Conservation (phyloP, 2,329 filamentous ascomycete genomes). For the Orbilia brochopaga region DNA sequence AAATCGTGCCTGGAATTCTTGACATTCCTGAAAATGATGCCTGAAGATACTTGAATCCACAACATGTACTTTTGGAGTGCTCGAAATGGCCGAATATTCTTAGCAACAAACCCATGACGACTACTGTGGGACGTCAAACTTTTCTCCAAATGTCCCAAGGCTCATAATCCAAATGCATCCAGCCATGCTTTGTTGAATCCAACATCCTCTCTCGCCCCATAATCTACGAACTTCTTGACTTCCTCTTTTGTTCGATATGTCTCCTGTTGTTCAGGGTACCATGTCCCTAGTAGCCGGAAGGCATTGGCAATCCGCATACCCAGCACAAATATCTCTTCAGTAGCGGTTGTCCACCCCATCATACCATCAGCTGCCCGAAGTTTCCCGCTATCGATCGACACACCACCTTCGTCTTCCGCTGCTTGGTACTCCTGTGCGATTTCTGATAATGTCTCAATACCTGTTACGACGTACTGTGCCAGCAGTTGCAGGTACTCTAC, state of each 20-base stretch:
- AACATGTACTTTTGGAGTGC: too few relatives aligned
- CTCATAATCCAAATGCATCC: slow-evolving; percentile 13
- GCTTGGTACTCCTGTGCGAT: slow-evolving; percentile 41
- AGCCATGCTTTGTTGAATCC: slow-evolving; percentile 36
- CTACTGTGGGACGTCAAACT: too few relatives aligned
- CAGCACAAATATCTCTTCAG: slow-evolving; percentile 43
- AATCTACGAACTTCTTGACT: slow-evolving; percentile 26
- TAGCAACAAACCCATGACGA: too few relatives aligned
- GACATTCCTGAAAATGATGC: too few relatives aligned
- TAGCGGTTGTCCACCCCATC: slow-evolving; percentile 47
- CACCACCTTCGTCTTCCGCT: slow-evolving; percentile 19
- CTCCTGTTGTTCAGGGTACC: slow-evolving; percentile 9
- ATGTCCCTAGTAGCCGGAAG: slow-evolving; percentile 15
- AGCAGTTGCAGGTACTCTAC: not conserved
- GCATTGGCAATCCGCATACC: slow-evolving; percentile 39
- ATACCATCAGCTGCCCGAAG: slow-evolving; percentile 36
- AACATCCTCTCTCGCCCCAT: slow-evolving; percentile 42
- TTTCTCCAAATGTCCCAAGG: slow-evolving; percentile 1
- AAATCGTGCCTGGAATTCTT: too few relatives aligned
- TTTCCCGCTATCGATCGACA: slow-evolving; percentile 37
- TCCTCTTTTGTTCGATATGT: not conserved
- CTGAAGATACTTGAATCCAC: too few relatives aligned
- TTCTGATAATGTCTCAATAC: slow-evolving; percentile 35
- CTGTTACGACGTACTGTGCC: slow-evolving; percentile 12
- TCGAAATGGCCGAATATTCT: too few relatives aligned